phyloP scores from a whole-genome alignment of 2,329 filamentous ascomycete genomes.

The Diaporthe vaccinii region DNA sequence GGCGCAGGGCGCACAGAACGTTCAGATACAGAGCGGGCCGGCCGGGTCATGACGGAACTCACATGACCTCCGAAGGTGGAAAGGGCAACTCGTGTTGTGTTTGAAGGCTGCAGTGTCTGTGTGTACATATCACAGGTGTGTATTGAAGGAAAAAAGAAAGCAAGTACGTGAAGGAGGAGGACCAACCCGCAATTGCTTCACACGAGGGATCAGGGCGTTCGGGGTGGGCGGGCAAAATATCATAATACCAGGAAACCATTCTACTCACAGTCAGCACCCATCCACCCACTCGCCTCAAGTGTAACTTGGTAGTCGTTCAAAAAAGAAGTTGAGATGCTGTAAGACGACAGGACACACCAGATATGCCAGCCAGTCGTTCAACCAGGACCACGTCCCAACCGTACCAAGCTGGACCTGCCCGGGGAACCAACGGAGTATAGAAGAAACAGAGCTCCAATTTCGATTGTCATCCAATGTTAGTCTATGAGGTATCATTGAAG shows the following conservation, averaged over 20 bases:
- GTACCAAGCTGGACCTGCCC: too few species aligned
- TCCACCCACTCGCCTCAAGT: neutral
- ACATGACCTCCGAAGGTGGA: neutral
- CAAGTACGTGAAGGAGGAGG: too few species aligned
- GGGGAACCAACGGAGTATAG: neutral
- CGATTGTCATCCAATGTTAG: slow-evolving; percentile 41
- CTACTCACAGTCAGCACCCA: neutral
- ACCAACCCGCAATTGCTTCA: neutral
- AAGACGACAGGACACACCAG: neutral
- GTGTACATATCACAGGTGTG: neutral
- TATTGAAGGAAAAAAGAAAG: neutral
- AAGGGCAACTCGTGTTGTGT: neutral
- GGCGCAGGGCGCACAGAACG: slow-evolving; percentile 77
- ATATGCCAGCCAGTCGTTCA: neutral
- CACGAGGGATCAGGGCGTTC: neutral
- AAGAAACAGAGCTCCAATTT: slow-evolving; percentile 21
- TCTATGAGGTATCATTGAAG: slow-evolving; percentile 45
- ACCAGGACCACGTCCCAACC: neutral
- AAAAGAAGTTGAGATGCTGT: neutral
- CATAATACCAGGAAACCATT: slow-evolving; percentile 21
- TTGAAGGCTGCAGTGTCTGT: neutral
- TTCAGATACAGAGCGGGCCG: slow-evolving; percentile 54
- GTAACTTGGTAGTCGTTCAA: neutral
- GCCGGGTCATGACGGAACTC: slow-evolving; percentile 37
- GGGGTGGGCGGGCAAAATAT: slow-evolving; percentile 7